These are phyloP conservation scores for Linanthus parryae DNA, from an alignment of 148 eudicot genomes.

Conservation along the genomic window DNA sequence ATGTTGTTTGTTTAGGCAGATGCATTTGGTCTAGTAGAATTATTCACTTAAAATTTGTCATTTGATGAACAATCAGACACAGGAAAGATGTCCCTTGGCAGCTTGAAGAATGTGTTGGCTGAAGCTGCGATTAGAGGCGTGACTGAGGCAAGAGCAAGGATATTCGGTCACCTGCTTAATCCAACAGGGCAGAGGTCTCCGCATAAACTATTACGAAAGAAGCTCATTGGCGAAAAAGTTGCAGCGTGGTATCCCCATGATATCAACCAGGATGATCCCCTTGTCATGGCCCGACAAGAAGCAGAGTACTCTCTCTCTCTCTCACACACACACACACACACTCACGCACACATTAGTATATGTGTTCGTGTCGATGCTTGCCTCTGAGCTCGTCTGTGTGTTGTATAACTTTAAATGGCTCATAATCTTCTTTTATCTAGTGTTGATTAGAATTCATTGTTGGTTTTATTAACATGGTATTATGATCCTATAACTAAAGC, in stretches of 20 bases:
- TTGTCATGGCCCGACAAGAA: constrained; percentile 48
- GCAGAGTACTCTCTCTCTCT: constrained; percentile 36
- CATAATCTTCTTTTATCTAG: too few species aligned
- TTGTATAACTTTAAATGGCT: too few species aligned
- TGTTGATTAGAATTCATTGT: too few species aligned
- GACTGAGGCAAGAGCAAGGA: constrained; percentile 65
- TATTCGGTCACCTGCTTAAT: constrained; percentile 82
- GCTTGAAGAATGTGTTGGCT: constrained; percentile 48
- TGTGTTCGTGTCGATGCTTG: too few species aligned
- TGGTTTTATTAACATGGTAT: too few species aligned
- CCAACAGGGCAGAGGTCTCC: constrained; percentile 64
- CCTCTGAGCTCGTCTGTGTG: too few species aligned
- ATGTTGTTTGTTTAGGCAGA: not conserved
- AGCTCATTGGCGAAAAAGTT: constrained; percentile 81
- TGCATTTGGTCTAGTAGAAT: too few species aligned
- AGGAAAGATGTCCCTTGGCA: constrained; percentile 44
- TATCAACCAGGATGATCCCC: constrained; percentile 62
- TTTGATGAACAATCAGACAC: too few species aligned
- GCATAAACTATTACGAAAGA: constrained; percentile 75
- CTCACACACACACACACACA: not conserved
- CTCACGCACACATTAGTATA: too few species aligned
- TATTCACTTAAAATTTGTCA: too few species aligned
- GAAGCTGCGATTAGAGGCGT: constrained; percentile 56
- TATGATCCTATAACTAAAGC: too few species aligned
- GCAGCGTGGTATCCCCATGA: constrained; percentile 79